Conservation (phyloP, 2,329 filamentous ascomycete species). For the Ophiostoma fasciatum region DNA sequence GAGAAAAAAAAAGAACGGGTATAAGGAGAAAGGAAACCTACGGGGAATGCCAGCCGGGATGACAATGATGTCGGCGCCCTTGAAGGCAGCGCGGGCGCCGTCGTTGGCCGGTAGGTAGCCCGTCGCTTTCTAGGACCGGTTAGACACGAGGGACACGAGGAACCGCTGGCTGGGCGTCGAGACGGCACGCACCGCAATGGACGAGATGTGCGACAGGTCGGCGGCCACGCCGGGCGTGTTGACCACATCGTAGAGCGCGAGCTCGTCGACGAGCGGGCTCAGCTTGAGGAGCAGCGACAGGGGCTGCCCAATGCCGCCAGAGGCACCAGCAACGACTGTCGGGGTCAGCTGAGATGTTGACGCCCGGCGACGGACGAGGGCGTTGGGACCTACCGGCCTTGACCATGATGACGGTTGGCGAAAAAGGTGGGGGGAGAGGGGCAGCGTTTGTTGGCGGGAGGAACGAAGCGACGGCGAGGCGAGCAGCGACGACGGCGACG, state of each 20-base stretch:
- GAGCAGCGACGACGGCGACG: too few species aligned
- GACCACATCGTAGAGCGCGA: slow-evolving; percentile 97
- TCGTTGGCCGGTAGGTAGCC: slow-evolving; percentile 80
- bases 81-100: slow-evolving; percentile 76
- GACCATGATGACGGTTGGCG: slow-evolving; percentile 24
- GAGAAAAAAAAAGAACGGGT: slow-evolving; percentile 2
- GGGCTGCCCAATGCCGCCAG: slow-evolving; percentile 98
- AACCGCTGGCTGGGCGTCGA: not conserved
- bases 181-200: slow-evolving; percentile 48
- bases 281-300: slow-evolving; percentile 93
- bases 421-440: slow-evolving; percentile 1
- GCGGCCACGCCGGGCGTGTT: slow-evolving; percentile 94
- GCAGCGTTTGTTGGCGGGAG: too few species aligned
- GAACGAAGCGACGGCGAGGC: too few species aligned
- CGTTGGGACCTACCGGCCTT: slow-evolving; percentile 20
- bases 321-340: slow-evolving; percentile 80
- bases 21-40: slow-evolving; percentile 31
- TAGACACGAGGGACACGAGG: not conserved
- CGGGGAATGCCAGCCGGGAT: slow-evolving; percentile 97
- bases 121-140: slow-evolving; percentile 50
- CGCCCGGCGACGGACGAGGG: not conserved
- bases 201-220: slow-evolving; percentile 95
- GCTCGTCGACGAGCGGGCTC: slow-evolving; percentile 74
- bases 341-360: not conserved
- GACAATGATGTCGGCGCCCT: slow-evolving; percentile 87